Base-by-base conservation (phyloP, 2,329 filamentous ascomycete genomes). In the Furcasterigmium furcatum region DNA sequence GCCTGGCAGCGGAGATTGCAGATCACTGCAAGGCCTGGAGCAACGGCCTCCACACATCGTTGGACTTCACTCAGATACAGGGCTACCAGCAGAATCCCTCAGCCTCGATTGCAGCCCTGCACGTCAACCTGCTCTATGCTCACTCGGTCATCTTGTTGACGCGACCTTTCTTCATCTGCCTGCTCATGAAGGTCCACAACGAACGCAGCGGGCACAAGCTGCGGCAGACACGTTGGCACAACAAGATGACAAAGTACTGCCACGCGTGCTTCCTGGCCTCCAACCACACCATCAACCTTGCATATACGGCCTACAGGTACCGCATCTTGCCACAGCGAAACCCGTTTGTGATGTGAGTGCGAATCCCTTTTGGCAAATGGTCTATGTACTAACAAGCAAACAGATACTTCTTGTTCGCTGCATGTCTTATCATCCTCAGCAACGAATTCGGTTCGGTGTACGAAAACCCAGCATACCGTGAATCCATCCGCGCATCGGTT, bases 121-220 rank as follows among this genome's bases (percentile, higher is more conserved):
- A 86, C 51, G 67, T 77, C 46, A 82, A 84, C 48, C 64, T 86
- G 20, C 66, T 85, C 29, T 79, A 84, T 46, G 78, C 74, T 45
- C 81, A 86, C 56, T 79, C 80, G 1, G 73, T 84, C 35, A 74
- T 86, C 21, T 67, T 87, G 1, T 70, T 87, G 2, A 83, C 79
- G 2, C 70, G 83, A 22, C 82, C 84, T 0, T 85, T 86, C 57
- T 82, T 85, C 47, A 63, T 85, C 13, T 78, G 75, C 46, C 68
- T 82, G 12, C 67, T 83, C 34, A 79, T 69, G 45, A 63, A 66
- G 55, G 56, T 60, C 3, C 59, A 62, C 29, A 57, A 61, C 48
- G 57, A 67, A 46, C 54, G 59, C 40, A 53, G 65, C 46, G 45
- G 56, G 42, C 50, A 49, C 38, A 24, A 36, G 13, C 22, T 52